Conservation (phyloP, 768 basidiomycete species). For the Vararia minispora region DNA sequence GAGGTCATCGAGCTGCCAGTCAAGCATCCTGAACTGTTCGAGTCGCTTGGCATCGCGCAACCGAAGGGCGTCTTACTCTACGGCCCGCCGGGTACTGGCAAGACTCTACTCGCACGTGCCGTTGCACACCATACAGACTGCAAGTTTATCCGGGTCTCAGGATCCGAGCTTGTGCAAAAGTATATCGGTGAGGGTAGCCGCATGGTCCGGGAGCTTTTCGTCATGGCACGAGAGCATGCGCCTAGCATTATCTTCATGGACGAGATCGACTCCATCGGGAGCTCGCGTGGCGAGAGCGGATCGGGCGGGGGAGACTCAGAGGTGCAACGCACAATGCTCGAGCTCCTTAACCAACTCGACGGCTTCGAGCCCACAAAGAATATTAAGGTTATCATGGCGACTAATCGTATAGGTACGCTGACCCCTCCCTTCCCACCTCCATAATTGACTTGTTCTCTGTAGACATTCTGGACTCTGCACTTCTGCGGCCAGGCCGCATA, state of each 20-base stretch:
- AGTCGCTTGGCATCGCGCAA: conserved; percentile 91
- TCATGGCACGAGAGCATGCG: conserved; percentile 96
- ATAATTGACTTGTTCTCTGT: neutral
- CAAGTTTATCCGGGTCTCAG: conserved; percentile 92
- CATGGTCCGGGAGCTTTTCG: conserved; percentile 96
- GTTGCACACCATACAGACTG: conserved; percentile 98
- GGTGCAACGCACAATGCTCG: conserved; percentile 59
- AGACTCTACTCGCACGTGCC: conserved; percentile 89
- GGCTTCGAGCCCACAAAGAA: conserved; percentile 68
- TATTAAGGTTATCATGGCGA: conserved; percentile 92
- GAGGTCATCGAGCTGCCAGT: conserved; percentile 98
- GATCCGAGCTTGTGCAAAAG: conserved; percentile 93
- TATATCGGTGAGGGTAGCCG: conserved; percentile 95
- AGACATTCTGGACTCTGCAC: conserved; percentile 92
- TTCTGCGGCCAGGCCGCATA: conserved; percentile 90
- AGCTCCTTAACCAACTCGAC: conserved; percentile 54
- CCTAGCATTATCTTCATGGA: conserved; percentile 99
- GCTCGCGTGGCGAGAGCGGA: conserved; percentile 74
- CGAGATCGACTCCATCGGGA: conserved; percentile 96
- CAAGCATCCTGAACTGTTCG: conserved; percentile 95
- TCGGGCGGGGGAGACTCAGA: conserved; percentile 54
- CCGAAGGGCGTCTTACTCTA: conserved; percentile 95
- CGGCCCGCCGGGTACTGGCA: conserved; percentile 93
- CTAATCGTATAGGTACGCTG: conserved; percentile 79
- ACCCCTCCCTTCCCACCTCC: neutral